Percentiles rank a stretch among this genome's conserved stretches.
Evolutionary conservation across 139 green algal genomes (phyloP).

Genomic region (Tetradesmus obliquus): DNA sequence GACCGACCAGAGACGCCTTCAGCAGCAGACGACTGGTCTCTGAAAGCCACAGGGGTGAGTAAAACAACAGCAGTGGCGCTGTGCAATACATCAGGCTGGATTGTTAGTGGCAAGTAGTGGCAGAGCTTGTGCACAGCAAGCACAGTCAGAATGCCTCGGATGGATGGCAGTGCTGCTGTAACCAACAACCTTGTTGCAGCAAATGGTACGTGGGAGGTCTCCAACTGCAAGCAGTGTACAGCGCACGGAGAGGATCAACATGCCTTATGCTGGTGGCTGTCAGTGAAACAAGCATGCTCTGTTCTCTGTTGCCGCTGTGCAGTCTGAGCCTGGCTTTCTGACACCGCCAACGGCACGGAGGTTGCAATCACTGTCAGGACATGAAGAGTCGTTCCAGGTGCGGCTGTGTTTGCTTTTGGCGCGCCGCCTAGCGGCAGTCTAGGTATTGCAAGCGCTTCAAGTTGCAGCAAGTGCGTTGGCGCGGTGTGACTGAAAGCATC

Average conservation of each 20-base stretch:
- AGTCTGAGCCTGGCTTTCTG: slow-evolving; percentile 14
- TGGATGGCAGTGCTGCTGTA: neutral
- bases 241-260: too few species aligned
- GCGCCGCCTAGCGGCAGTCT: too few species aligned
- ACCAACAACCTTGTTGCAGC: neutral
- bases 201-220: neutral
- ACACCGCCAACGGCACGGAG: slow-evolving; percentile 19
- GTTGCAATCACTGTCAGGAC: slow-evolving; percentile 22
- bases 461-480: neutral
- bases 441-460: neutral
- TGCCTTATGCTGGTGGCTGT: neutral
- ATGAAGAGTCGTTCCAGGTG: slow-evolving; percentile 39
- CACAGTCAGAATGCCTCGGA: neutral
- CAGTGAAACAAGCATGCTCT: neutral
- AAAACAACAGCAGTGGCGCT: neutral
- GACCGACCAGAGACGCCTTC: slow-evolving; percentile 10
- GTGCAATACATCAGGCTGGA: neutral
- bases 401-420: neutral
- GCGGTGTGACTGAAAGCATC: neutral
- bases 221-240: neutral
- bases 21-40: slow-evolving; percentile 32
- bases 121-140: neutral
- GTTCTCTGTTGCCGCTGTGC: neutral
- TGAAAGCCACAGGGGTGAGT: slow-evolving; percentile 23
- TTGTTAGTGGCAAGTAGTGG: neutral